Conservation (phyloP, 106 monocot genomes). For the Xerophyta viscosa region DNA sequence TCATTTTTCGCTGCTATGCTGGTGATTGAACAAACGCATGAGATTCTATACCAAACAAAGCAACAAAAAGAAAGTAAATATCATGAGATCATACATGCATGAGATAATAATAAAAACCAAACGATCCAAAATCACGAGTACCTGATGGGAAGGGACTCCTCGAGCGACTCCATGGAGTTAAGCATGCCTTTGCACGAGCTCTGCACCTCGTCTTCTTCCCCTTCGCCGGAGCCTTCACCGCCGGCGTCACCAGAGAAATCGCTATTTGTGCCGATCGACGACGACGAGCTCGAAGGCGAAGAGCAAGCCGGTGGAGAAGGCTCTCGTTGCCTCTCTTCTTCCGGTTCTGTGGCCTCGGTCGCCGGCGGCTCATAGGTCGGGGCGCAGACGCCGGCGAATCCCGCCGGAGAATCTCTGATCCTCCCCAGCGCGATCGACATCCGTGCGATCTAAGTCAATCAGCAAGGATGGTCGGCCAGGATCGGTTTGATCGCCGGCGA, state of each 20-base stretch:
- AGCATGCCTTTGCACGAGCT: slow-evolving; percentile 10
- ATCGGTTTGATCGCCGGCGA: neutral
- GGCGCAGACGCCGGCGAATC: slow-evolving; percentile 5
- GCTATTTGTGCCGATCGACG: slow-evolving; percentile 19
- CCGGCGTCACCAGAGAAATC: neutral
- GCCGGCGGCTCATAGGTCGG: slow-evolving; percentile 4
- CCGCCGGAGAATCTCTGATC: neutral
- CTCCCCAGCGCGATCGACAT: slow-evolving; percentile 15
- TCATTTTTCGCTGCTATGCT: too few relatives aligned
- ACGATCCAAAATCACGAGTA: too few relatives aligned
- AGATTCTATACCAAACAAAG: too few relatives aligned
- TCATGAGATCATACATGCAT: too few relatives aligned
- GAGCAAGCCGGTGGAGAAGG: too few relatives aligned
- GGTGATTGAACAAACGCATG: too few relatives aligned
- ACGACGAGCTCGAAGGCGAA: slow-evolving; percentile 2
- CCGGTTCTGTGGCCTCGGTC: too few relatives aligned
- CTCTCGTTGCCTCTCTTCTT: too few relatives aligned
- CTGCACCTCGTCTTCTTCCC: slow-evolving; percentile 7
- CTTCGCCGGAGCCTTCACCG: neutral
- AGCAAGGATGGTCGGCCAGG: too few relatives aligned
- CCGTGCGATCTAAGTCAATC: too few relatives aligned
- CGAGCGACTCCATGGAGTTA: slow-evolving; percentile 6
- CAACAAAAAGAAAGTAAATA: too few relatives aligned
- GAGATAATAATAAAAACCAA: neutral
- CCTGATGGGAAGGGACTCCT: slow-evolving; percentile 21